Evolutionary conservation across 2,329 filamentous ascomycete species (phyloP), one percentile per base, ranked within the genome.

Genomic region (Pyrenochaeta sp.): DNA sequence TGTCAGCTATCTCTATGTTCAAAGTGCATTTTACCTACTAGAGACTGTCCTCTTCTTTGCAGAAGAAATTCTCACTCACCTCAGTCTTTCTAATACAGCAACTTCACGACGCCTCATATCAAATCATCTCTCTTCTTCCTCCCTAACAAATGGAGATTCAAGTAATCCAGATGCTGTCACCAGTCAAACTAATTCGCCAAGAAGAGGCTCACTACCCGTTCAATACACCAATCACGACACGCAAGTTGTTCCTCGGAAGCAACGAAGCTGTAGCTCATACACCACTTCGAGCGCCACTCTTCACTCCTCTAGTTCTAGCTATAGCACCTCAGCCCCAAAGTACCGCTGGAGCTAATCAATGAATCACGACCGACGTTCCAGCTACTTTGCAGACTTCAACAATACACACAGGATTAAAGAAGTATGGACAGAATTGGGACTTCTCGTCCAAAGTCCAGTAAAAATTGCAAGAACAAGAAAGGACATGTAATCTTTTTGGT

Each of bases 231-330:
- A 45, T 21, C 23, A n/a, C 9, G 7, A 43, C 47, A 17, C 44
- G 56, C 12, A 18, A 54, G 40, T 60, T 42, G 45, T 60, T 60
- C 43, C 48, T 60, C 4, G 56, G 56, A 12, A 42, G 40, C 21
- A 31, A 42, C 7, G 52, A 48, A 18, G 11, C 29, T 18, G 20
- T 2, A 23, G 10, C 37, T 10, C 21, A 30, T 11, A 21, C 33
- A 23, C 20, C 31, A 18, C 12, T 50, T 12, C 48, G 56, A 29
- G 31, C 56, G n/a, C 56, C 56, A 3, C 36, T 60, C 2, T 20
- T 53, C n/a, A 31, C 32, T 15, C 56, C 56, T 10, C 49, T 60
- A 10, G 45, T 42, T 11, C 49, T 60, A 9, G 50, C 49, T 36
- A 36, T 29, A 4, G 47, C 31, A 3, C 30, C 42, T 21, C 20